Percentiles rank a stretch among this genome's conserved stretches.
These are phyloP conservation scores for Wickerhamiella brachini DNA, from an alignment of 805 yeast species.

Conservation along the genomic window DNA sequence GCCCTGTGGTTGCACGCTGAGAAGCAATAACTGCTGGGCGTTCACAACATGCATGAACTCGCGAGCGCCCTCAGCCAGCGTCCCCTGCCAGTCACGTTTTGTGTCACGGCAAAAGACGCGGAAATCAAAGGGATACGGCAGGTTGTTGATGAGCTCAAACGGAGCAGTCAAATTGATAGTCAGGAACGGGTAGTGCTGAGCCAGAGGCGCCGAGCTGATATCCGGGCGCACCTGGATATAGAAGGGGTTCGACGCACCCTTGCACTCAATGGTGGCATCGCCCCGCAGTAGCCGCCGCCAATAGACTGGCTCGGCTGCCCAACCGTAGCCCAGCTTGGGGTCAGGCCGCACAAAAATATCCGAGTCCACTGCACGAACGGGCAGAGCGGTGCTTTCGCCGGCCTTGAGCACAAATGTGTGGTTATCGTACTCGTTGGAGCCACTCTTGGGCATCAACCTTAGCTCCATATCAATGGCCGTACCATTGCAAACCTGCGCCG, in stretches of 20 bases:
- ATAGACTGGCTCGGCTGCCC: constrained; percentile 48
- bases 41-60: constrained; percentile 71
- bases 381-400: constrained; percentile 49
- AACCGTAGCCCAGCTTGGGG: constrained; percentile 39
- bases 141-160: constrained; percentile 62
- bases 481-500: constrained; percentile 54
- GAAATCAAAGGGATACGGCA: constrained; percentile 72
- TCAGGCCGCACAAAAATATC: constrained; percentile 50
- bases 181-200: constrained; percentile 75
- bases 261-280: constrained; percentile 49
- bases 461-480: constrained; percentile 43
- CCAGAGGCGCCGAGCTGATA: constrained; percentile 48
- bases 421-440: constrained; percentile 23
- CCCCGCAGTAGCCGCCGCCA: constrained; percentile 48
- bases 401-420: constrained; percentile 35
- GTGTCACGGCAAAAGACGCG: constrained; percentile 63
- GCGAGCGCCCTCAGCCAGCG: constrained; percentile 49
- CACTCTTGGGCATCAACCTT: constrained; percentile 14
- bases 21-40: constrained; percentile 50
- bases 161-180: constrained; percentile 69
- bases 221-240: constrained; percentile 60
- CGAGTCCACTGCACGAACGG: constrained; percentile 51
- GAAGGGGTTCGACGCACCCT: constrained; percentile 33
- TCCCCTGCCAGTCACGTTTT: constrained; percentile 51
- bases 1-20: constrained; percentile 42